Evolutionary conservation across 1,139 yeast genomes (phyloP).

Genomic region (Arxiozyma bovina): DNA sequence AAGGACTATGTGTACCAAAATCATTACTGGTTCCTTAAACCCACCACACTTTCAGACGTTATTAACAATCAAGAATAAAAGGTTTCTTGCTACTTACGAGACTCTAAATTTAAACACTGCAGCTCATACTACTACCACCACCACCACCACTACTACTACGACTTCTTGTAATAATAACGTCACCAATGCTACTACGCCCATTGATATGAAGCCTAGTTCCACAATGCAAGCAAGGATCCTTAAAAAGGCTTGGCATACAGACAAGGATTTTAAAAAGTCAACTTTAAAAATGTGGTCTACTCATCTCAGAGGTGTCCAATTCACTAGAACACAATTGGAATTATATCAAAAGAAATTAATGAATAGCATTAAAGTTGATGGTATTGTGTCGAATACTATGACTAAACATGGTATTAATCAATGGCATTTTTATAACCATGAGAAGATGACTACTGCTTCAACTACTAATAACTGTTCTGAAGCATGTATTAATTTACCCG

Average conservation of each 20-base stretch:
- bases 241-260: slow-evolving; percentile 2
- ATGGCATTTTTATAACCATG: slow-evolving; percentile 17
- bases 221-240: slow-evolving; percentile 2
- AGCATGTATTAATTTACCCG: slow-evolving; percentile 22
- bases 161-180: too few species aligned
- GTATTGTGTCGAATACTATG: slow-evolving; percentile 8
- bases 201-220: background rate
- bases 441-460: too few species aligned
- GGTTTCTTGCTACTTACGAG: background rate
- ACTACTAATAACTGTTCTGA: background rate
- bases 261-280: background rate
- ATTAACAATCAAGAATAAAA: background rate
- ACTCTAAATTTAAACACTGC: too few species aligned
- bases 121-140: background rate
- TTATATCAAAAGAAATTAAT: slow-evolving; percentile 13
- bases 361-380: slow-evolving; percentile 5
- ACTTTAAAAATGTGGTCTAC: slow-evolving; percentile 8
- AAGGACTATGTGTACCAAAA: too few species aligned
- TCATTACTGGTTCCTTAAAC: background rate
- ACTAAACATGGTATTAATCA: slow-evolving; percentile 17
- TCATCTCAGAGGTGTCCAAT: slow-evolving; percentile 10
- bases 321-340: slow-evolving; percentile 6
- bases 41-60: background rate
- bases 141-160: too few species aligned
- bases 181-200: background rate